A percentile compares a stretch with the other conserved stretches of the same genome.
phyloP scores from a whole-genome alignment of 1,284 basidiomycete species.

The Cutaneotrichosporon sp. region DNA sequence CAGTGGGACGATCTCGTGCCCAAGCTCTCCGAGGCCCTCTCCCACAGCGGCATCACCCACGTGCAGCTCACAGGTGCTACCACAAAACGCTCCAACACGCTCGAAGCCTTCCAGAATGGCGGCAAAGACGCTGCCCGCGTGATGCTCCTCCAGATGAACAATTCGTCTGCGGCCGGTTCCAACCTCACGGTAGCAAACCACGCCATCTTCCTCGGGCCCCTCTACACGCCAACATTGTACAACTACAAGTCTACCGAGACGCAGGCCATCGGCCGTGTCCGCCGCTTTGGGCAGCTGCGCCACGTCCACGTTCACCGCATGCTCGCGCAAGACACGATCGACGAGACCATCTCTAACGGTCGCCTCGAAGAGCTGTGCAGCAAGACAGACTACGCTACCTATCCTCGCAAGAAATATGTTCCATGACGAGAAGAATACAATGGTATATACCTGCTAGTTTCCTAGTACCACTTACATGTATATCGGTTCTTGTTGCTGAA shows the following conservation, averaged over 20 bases:
- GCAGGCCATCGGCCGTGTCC: conserved; percentile 83
- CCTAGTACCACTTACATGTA: background rate
- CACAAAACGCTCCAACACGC: conserved; percentile 69
- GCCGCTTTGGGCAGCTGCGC: conserved; percentile 79
- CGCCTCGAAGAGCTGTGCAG: conserved; percentile 31
- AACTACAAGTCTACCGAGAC: conserved; percentile 84
- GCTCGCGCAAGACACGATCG: conserved; percentile 78
- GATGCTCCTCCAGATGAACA: conserved; percentile 83
- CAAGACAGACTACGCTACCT: conserved; percentile 39
- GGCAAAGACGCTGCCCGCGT: conserved; percentile 63
- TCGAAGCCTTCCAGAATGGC: conserved; percentile 78
- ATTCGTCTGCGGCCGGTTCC: conserved; percentile 87
- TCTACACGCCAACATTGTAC: conserved; percentile 73
- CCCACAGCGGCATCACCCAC: conserved; percentile 68
- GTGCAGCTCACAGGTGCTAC: conserved; percentile 80
- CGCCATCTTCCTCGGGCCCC: conserved; percentile 88
- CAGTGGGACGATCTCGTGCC: conserved; percentile 90
- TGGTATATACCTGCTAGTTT: background rate
- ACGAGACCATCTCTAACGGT: conserved; percentile 64
- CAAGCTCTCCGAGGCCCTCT: conserved; percentile 81
- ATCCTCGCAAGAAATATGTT: background rate
- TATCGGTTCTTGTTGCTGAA: no score
- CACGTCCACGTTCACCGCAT: conserved; percentile 78
- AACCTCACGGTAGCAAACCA: conserved; percentile 92
- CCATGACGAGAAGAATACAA: background rate